A percentile compares a stretch with the other conserved stretches of the same genome.
Evolutionary conservation across 495 filamentous ascomycete species (phyloP).

Genomic region (Neurospora sp.): DNA sequence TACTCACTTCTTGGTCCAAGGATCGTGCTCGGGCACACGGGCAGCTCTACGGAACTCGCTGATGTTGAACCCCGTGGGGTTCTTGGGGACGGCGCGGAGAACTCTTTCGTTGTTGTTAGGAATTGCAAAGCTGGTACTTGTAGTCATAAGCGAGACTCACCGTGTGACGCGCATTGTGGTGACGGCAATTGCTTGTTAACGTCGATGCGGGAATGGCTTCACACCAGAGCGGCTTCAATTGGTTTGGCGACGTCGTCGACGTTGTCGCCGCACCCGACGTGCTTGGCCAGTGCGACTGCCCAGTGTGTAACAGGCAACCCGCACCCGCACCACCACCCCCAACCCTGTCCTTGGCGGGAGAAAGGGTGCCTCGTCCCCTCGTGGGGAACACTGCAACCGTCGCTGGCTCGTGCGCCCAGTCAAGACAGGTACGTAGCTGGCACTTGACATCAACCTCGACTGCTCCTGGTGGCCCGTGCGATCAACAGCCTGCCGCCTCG

Average conservation of each 20-base stretch:
- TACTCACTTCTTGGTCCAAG: slow-evolving; percentile 70
- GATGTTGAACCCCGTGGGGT: slow-evolving; percentile 79
- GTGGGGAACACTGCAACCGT: background rate
- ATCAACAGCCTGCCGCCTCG: background rate
- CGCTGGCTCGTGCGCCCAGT: background rate
- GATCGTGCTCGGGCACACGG: slow-evolving; percentile 63
- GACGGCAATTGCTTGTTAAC: slow-evolving; percentile 17
- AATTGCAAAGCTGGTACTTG: slow-evolving; percentile 6
- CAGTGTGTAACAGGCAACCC: background rate
- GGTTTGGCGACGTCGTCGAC: background rate
- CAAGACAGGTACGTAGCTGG: background rate
- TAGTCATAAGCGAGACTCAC: slow-evolving; percentile 20
- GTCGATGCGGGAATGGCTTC: slow-evolving; percentile 2
- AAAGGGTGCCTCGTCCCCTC: background rate
- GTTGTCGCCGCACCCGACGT: background rate
- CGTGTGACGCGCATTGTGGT: slow-evolving; percentile 37
- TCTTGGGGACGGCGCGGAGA: slow-evolving; percentile 28
- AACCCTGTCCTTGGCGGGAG: background rate
- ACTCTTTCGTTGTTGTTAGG: background rate
- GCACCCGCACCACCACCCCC: background rate
- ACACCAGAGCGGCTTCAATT: background rate
- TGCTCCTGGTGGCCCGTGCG: background rate
- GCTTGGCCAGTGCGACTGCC: background rate
- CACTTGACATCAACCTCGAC: background rate
- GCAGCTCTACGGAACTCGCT: slow-evolving; percentile 60